These are phyloP conservation scores for Cadophora luteo-olivacea DNA, from an alignment of 2,329 filamentous ascomycete genomes.

Conservation along the genomic window DNA sequence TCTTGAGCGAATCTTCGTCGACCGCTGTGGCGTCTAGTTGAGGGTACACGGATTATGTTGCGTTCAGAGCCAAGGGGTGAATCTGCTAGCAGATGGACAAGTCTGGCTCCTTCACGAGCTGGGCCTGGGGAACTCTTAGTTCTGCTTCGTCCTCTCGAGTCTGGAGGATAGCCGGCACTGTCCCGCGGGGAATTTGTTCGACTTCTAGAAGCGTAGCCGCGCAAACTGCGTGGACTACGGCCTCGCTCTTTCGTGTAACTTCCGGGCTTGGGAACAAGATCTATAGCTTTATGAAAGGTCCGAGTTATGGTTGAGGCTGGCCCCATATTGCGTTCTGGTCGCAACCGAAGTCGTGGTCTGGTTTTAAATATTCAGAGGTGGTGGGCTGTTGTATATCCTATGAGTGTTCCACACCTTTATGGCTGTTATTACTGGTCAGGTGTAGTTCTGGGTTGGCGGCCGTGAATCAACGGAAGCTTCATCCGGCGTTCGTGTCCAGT, in stretches of 20 bases:
- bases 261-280: background rate
- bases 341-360: background rate
- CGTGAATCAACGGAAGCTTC: background rate
- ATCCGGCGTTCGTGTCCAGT: background rate
- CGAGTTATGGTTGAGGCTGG: background rate
- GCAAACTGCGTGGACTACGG: background rate
- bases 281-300: background rate
- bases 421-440: background rate
- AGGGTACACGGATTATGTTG: background rate
- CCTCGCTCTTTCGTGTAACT: background rate
- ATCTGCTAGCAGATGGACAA: background rate
- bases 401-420: background rate
- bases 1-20: conserved; percentile 1
- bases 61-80: background rate
- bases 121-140: background rate
- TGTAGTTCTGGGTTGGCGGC: background rate
- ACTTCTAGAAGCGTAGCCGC: background rate
- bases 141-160: background rate
- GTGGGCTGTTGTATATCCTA: background rate
- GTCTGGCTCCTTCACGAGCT: background rate
- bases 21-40: background rate
- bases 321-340: background rate
- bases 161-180: background rate
- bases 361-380: background rate
- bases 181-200: background rate